phyloP scores from a whole-genome alignment of 345 rosid species.

The Citrus cavaleriei region DNA sequence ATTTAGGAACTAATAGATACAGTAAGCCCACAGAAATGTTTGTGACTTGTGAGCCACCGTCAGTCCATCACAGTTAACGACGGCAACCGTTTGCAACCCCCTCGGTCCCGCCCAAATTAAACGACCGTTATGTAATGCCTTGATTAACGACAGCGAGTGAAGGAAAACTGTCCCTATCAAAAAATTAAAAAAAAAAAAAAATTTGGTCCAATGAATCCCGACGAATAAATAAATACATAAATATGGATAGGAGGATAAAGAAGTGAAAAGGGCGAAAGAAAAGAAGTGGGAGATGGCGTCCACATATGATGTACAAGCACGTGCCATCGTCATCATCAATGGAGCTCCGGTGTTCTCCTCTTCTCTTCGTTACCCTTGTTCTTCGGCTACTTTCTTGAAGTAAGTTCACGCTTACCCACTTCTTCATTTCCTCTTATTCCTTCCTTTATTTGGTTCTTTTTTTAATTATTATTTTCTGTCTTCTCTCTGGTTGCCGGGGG shows the following conservation, averaged over 20 bases:
- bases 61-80: too few species aligned
- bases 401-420: slow-evolving; percentile 12
- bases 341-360: slow-evolving; percentile 15
- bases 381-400: slow-evolving; percentile 26
- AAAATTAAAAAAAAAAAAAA: too few species aligned
- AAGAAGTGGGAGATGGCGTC: slow-evolving; percentile 16
- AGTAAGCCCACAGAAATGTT: too few species aligned
- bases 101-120: too few species aligned
- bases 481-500: neutral
- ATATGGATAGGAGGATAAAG: neutral
- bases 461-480: neutral
- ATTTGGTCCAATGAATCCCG: neutral
- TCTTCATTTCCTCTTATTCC: neutral
- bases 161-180: too few species aligned
- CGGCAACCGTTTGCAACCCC: too few species aligned
- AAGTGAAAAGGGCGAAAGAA: neutral
- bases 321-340: neutral
- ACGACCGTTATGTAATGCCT: too few species aligned
- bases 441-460: neutral
- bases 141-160: too few species aligned
- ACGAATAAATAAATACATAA: neutral
- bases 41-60: too few species aligned
- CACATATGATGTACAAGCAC: slow-evolving; percentile 14
- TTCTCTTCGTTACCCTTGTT: slow-evolving; percentile 5
- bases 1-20: too few species aligned